A percentile compares a stretch with the other conserved stretches of the same genome.
These are phyloP conservation scores for Phaseolus coccineus DNA, from an alignment of 331 rosid genomes.

Conservation along the genomic window DNA sequence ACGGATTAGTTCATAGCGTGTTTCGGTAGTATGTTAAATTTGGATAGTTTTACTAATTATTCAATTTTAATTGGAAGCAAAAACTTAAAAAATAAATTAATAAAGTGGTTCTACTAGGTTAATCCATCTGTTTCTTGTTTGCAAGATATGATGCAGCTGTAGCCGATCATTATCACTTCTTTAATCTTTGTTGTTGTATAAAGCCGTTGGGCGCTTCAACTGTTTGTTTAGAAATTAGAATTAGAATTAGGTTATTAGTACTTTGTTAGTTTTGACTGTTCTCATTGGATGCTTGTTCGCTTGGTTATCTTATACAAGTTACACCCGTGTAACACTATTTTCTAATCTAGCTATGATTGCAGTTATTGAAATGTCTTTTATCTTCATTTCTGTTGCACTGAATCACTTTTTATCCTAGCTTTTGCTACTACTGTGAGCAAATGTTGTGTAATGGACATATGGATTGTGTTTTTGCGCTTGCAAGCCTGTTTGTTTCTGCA, in stretches of 20 bases:
- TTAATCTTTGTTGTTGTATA: neutral
- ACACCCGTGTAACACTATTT: neutral
- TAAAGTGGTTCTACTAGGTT: neutral
- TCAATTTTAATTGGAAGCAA: neutral
- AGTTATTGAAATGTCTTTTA: neutral
- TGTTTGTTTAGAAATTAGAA: neutral
- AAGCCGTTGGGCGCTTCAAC: neutral
- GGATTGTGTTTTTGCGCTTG: conserved; percentile 21
- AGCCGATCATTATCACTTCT: neutral
- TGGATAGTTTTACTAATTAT: conserved; percentile 2
- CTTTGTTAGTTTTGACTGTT: conserved; percentile 15
- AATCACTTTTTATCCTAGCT: neutral
- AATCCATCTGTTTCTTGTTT: conserved; percentile 3
- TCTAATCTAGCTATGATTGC: conserved; percentile 8
- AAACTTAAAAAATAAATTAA: neutral
- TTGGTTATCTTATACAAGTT: conserved; percentile 27
- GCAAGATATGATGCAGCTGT: conserved; percentile 12
- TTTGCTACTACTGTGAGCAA: conserved; percentile 12
- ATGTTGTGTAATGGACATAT: neutral
- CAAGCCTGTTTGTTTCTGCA: conserved; percentile 5
- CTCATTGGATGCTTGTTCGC: neutral
- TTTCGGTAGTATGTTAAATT: conserved; percentile 25
- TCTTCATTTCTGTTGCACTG: neutral
- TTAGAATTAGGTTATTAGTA: neutral
- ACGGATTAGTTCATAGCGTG: conserved; percentile 6